These are phyloP conservation scores for Lithocarpus polystachyus DNA, from an alignment of 306 rosid species.

Conservation along the genomic window DNA sequence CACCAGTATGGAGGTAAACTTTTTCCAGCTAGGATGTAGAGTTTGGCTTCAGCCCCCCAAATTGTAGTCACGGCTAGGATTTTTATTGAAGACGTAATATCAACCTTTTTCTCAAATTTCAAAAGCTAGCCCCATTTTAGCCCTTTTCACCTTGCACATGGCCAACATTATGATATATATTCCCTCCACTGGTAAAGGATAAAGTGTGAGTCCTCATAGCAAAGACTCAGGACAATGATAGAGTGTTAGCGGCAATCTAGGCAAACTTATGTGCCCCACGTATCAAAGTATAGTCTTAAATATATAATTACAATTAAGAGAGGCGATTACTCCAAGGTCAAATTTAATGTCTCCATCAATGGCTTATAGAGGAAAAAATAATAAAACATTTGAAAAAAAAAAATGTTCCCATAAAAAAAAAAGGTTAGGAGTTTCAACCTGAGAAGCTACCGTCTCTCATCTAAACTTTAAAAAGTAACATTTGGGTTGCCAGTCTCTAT, in stretches of 20 bases:
- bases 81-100: neutral
- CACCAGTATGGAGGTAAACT: too few species aligned
- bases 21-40: too few species aligned
- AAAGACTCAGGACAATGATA: neutral
- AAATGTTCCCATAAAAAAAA: neutral
- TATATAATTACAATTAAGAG: neutral
- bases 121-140: neutral
- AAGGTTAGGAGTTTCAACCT: neutral
- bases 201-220: neutral
- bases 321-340: slow-evolving; percentile 45
- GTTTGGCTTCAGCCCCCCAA: neutral
- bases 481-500: slow-evolving; percentile 17
- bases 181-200: neutral
- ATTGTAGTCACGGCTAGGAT: neutral
- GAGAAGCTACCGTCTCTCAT: slow-evolving; percentile 12
- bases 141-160: neutral
- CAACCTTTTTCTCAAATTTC: neutral
- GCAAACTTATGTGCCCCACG: neutral
- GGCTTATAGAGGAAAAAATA: slow-evolving; percentile 7
- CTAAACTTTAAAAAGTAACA: slow-evolving; percentile 5
- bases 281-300: neutral
- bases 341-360: slow-evolving; percentile 48
- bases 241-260: neutral
- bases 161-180: slow-evolving; percentile 3
- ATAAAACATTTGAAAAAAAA: slow-evolving; percentile 12